A percentile compares a stretch with the other conserved stretches of the same genome.
These are phyloP conservation scores for Tuber microsphaerosporum DNA, from an alignment of 495 filamentous ascomycete species.

Conservation along the genomic window DNA sequence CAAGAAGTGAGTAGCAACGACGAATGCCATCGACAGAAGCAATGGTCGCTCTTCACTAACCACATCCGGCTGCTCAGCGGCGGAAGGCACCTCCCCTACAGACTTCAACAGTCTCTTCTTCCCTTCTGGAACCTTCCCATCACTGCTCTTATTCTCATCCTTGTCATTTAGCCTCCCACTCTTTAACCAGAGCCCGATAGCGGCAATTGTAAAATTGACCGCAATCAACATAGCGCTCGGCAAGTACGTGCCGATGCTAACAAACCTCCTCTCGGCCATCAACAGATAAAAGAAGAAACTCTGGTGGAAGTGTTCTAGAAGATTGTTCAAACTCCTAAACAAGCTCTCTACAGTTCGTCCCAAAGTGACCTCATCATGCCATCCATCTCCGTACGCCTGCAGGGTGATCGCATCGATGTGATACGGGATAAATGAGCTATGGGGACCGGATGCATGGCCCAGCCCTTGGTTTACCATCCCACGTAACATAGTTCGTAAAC, in stretches of 20 bases:
- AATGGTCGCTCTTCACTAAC: constrained; percentile 60
- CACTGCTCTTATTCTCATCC: constrained; percentile 16
- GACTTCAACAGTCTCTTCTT: constrained; percentile 20
- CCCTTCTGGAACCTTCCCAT: constrained; percentile 12
- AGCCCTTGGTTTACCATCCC: constrained; percentile 90
- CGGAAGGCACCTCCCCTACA: not conserved
- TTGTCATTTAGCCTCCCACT: constrained; percentile 52
- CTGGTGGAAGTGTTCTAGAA: constrained; percentile 94
- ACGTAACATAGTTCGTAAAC: constrained; percentile 75
- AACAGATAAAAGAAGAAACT: constrained; percentile 99
- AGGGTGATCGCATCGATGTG: constrained; percentile 81
- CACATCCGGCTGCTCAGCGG: constrained; percentile 9
- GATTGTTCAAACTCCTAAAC: constrained; percentile 86
- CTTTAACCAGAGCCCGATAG: constrained; percentile 83
- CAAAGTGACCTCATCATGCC: constrained; percentile 95
- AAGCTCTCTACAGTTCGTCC: constrained; percentile 82
- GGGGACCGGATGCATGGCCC: constrained; percentile 76
- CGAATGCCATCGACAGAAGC: constrained; percentile 67
- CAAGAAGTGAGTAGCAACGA: constrained; percentile 63
- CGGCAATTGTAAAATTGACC: constrained; percentile 88
- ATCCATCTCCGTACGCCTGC: constrained; percentile 79
- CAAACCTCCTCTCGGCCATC: constrained; percentile 81
- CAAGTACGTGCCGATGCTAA: constrained; percentile 95
- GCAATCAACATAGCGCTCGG: constrained; percentile 95
- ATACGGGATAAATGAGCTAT: constrained; percentile 94